Conservation (phyloP, 2,329 filamentous ascomycete genomes). For the Hypoxylon sp. region DNA sequence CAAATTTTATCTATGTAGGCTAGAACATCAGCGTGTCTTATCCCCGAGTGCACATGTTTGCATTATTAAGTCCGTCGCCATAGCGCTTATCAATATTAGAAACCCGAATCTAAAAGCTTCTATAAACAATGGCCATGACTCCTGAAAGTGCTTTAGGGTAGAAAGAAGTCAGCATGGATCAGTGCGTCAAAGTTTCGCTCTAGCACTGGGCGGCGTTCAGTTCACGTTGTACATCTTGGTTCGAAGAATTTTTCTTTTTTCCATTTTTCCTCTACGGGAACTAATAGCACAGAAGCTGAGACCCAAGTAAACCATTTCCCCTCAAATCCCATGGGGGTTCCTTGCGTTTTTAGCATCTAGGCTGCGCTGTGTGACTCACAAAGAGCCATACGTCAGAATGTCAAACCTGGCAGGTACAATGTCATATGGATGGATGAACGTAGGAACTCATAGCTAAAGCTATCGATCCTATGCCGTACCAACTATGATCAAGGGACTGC, state of each 20-base stretch:
- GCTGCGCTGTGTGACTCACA: slow-evolving; percentile 18
- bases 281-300: slow-evolving; percentile 42
- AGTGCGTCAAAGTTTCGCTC: slow-evolving; percentile 13
- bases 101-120: slow-evolving; percentile 10
- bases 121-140: slow-evolving; percentile 2
- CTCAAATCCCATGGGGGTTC: slow-evolving; percentile 16
- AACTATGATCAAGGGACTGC: slow-evolving; percentile 18
- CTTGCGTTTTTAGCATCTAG: slow-evolving; percentile 18
- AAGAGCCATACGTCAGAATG: slow-evolving; percentile 23
- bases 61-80: slow-evolving; percentile 22
- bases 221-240: slow-evolving; percentile 23
- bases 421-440: slow-evolving; percentile 19
- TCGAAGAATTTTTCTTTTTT: slow-evolving; percentile 23
- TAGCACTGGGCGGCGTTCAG: neutral
- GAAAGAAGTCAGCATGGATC: slow-evolving; percentile 15
- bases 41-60: slow-evolving; percentile 24
- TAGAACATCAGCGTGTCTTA: slow-evolving; percentile 18
- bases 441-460: slow-evolving; percentile 14
- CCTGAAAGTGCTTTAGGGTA: slow-evolving; percentile 12
- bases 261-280: slow-evolving; percentile 30
- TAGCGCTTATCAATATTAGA: slow-evolving; percentile 14
- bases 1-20: slow-evolving; percentile 11
- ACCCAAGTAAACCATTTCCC: slow-evolving; percentile 19
- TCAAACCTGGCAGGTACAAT: slow-evolving; percentile 19
- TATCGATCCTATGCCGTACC: slow-evolving; percentile 9